Evolutionary conservation across 2,329 filamentous ascomycete genomes (phyloP).

Genomic region (Dendrostoma leiphaemia): DNA sequence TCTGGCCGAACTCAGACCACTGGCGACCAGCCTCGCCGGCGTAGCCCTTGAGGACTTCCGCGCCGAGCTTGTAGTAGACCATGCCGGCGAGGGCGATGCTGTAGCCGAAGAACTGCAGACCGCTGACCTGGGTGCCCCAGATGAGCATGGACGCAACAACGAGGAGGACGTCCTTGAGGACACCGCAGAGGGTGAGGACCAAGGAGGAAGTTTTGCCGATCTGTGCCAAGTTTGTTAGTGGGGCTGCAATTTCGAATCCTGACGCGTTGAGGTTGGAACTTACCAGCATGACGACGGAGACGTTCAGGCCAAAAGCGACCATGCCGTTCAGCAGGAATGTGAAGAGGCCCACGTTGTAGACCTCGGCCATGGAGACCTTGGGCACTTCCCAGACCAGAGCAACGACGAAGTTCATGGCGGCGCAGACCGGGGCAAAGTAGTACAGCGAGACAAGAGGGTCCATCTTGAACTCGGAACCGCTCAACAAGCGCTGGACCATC

Average conservation of each 20-base stretch:
- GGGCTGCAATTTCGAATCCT: not conserved
- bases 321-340: constrained; percentile 74
- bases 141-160: constrained; percentile 78
- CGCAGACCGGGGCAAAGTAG: constrained; percentile 85
- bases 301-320: constrained; percentile 78
- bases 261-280: constrained; percentile 33
- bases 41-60: constrained; percentile 80
- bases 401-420: constrained; percentile 74
- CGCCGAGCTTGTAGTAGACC: constrained; percentile 83
- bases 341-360: constrained; percentile 70
- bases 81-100: constrained; percentile 75
- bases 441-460: constrained; percentile 85
- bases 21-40: constrained; percentile 68
- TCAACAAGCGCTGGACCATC: constrained; percentile 81
- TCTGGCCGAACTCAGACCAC: constrained; percentile 83
- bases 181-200: constrained; percentile 81
- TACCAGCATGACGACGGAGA: constrained; percentile 84
- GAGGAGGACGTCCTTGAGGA: constrained; percentile 84
- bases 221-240: constrained; percentile 43
- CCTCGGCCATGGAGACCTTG: constrained; percentile 64
- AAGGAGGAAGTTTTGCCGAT: constrained; percentile 87
- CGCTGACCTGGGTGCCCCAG: constrained; percentile 73
- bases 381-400: constrained; percentile 74
- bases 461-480: constrained; percentile 87
- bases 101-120: constrained; percentile 81